A percentile compares a stretch with the other conserved stretches of the same genome.
phyloP scores from a whole-genome alignment of 441 rosid species.

The Pelargonium myrrhifolium region DNA sequence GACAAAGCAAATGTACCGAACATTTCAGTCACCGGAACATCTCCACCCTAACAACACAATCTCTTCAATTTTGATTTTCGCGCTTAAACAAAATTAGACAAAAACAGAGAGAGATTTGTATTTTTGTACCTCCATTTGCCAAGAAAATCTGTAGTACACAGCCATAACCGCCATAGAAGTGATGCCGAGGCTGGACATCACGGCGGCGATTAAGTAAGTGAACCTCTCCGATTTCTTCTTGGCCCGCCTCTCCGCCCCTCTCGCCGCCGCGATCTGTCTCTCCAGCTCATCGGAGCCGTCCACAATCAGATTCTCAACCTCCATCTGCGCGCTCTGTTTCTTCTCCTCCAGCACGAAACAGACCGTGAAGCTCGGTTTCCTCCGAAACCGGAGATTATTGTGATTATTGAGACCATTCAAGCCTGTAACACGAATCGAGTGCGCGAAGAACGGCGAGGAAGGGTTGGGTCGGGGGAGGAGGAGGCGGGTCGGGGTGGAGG shows the following conservation, averaged over 20 bases:
- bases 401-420: too few relatives aligned
- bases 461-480: conserved; percentile 16
- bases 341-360: neutral
- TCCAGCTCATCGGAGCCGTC: conserved; percentile 16
- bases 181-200: conserved; percentile 82
- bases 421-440: neutral
- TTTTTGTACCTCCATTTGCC: conserved; percentile 81
- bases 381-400: neutral
- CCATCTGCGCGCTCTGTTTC: conserved; percentile 29
- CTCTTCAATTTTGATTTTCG: neutral
- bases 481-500: conserved; percentile 28
- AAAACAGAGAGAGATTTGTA: neutral
- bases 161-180: conserved; percentile 91
- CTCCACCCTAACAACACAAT: conserved; percentile 47
- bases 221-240: conserved; percentile 78
- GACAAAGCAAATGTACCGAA: conserved; percentile 87
- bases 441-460: neutral
- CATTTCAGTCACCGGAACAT: conserved; percentile 64
- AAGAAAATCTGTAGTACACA: conserved; percentile 81
- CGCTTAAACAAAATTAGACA: neutral
- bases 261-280: conserved; percentile 38
- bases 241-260: conserved; percentile 49
- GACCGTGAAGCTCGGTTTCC: conserved; percentile 25
- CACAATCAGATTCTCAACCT: conserved; percentile 19
- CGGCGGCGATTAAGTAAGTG: conserved; percentile 74